These are phyloP conservation scores for Umbellularia californica DNA, from an alignment of 164 flowering plant genomes.

Conservation along the genomic window DNA sequence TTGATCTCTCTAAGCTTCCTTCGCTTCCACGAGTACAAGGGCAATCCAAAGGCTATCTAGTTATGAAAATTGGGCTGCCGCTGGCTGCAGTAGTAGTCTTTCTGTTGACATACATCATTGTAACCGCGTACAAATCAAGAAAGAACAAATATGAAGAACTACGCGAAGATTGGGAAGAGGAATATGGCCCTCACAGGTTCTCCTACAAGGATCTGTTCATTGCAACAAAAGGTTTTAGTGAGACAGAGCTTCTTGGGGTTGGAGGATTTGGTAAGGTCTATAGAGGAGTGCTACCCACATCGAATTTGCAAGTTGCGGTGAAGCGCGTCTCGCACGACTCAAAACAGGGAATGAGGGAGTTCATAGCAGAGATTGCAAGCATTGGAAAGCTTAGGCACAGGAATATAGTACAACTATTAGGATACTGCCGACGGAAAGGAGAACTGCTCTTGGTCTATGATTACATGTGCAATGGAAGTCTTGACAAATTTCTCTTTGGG, in stretches of 20 bases:
- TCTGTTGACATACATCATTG: conserved; percentile 15
- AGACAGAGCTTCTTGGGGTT: conserved; percentile 51
- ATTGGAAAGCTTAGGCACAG: conserved; percentile 71
- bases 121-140: conserved; percentile 6
- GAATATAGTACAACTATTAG: conserved; percentile 60
- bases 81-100: background rate
- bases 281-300: conserved; percentile 47
- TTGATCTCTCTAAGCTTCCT: conserved; percentile 14
- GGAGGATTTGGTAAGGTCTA: conserved; percentile 82
- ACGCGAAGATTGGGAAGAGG: conserved; percentile 66
- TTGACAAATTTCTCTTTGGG: conserved; percentile 58
- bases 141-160: conserved; percentile 42
- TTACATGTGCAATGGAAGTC: conserved; percentile 75
- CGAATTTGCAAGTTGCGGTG: conserved; percentile 50
- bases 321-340: conserved; percentile 65
- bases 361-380: conserved; percentile 55
- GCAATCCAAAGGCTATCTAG: background rate
- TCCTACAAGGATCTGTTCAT: conserved; percentile 52
- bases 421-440: conserved; percentile 58
- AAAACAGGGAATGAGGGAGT: conserved; percentile 59
- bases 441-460: conserved; percentile 74
- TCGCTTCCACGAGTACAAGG: background rate
- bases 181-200: conserved; percentile 63
- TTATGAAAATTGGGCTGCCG: conserved; percentile 3
- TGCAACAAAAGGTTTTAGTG: conserved; percentile 63